These are phyloP conservation scores for Hippophae rhamnoides DNA, from an alignment of 306 rosid genomes.

Conservation along the genomic window DNA sequence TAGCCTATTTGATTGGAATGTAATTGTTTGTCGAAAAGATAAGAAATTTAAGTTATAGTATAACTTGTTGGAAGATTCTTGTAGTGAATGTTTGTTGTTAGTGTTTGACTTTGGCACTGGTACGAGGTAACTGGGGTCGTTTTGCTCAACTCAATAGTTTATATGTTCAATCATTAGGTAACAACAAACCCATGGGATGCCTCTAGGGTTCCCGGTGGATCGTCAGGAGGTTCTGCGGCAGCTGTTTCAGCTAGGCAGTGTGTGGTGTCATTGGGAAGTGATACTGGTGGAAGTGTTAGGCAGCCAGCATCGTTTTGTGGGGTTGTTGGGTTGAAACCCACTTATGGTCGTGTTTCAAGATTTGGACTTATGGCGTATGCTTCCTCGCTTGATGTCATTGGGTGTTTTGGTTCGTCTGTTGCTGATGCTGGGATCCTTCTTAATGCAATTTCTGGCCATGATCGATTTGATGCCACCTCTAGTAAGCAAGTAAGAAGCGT, in stretches of 20 bases:
- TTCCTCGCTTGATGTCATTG: constrained; percentile 92
- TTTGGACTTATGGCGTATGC: constrained; percentile 97
- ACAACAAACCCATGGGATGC: constrained; percentile 95
- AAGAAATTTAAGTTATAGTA: too few relatives aligned
- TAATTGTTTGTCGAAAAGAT: not conserved
- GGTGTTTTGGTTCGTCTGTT: constrained; percentile 88
- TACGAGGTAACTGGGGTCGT: constrained; percentile 43
- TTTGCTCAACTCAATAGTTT: constrained; percentile 87
- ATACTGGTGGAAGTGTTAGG: constrained; percentile 98
- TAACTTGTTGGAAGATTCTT: not conserved
- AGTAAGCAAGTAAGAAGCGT: constrained; percentile 53
- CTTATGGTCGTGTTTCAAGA: constrained; percentile 91
- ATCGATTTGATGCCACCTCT: constrained; percentile 82
- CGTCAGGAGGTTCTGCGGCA: constrained; percentile 96
- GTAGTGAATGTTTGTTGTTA: not conserved
- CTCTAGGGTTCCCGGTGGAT: constrained; percentile 94
- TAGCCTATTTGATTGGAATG: not conserved
- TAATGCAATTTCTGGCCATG: constrained; percentile 78
- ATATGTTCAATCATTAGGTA: constrained; percentile 88
- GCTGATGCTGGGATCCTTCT: constrained; percentile 91
- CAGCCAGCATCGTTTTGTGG: constrained; percentile 99
- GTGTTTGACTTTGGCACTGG: constrained; percentile 21
- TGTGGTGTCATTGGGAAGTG: constrained; percentile 88
- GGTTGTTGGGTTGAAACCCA: constrained; percentile 95
- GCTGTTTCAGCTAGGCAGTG: constrained; percentile 98